Percentiles rank a stretch among this genome's conserved stretches.
Evolutionary conservation across 345 rosid genomes (phyloP).

Genomic region (Ceriops zippeliana): DNA sequence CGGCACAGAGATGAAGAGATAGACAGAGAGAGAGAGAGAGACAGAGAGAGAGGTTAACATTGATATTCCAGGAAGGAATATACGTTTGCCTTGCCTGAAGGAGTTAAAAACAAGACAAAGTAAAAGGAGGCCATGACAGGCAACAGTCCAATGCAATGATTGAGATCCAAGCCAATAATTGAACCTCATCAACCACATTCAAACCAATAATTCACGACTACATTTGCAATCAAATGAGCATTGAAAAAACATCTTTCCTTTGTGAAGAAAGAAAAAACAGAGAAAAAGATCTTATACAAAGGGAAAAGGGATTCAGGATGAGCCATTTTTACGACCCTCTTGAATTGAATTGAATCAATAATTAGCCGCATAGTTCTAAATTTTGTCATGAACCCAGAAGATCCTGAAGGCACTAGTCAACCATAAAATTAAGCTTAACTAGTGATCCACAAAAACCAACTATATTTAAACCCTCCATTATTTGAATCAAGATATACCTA

Average conservation of each 20-base stretch:
- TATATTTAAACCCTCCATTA: neutral
- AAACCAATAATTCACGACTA: conserved; percentile 30
- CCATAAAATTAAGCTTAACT: neutral
- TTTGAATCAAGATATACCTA: no score
- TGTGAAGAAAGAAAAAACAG: neutral
- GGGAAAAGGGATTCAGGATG: neutral
- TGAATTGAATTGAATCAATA: conserved; percentile 5
- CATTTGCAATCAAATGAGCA: conserved; percentile 4
- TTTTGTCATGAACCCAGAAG: conserved; percentile 11
- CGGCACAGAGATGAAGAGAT: neutral
- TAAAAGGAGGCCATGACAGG: conserved; percentile 10
- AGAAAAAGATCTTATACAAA: neutral
- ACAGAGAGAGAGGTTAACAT: neutral
- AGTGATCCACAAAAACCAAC: no score
- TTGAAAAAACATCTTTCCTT: neutral
- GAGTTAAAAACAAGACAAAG: conserved; percentile 10
- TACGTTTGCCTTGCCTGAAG: conserved; percentile 20
- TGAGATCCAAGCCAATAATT: conserved; percentile 47
- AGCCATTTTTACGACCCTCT: neutral
- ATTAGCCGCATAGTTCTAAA: conserved; percentile 1
- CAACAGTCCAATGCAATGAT: conserved; percentile 39
- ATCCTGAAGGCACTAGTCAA: neutral
- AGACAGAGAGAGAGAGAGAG: no score
- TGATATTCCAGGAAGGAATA: conserved; percentile 16
- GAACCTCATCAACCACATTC: conserved; percentile 28